Conservation (phyloP, 2,329 filamentous ascomycete genomes). For the Tothia fuscella region DNA sequence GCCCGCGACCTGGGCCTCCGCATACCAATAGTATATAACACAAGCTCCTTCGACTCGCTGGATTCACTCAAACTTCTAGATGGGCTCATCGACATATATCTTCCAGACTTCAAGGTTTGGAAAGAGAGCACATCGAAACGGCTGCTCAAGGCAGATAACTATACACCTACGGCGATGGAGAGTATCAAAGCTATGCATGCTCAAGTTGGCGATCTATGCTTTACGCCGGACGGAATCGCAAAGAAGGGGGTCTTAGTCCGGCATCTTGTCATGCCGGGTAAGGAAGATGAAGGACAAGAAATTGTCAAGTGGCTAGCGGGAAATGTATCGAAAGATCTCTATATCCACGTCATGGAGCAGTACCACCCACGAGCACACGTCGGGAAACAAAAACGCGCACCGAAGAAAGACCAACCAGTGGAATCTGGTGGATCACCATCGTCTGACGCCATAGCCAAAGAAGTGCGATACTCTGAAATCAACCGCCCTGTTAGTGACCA, state of each 20-base stretch:
- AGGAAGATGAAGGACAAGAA: slow-evolving; percentile 57
- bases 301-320: slow-evolving; percentile 68
- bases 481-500: slow-evolving; percentile 56
- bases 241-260: slow-evolving; percentile 64
- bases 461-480: slow-evolving; percentile 62
- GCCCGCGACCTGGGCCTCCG: slow-evolving; percentile 57
- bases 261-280: slow-evolving; percentile 76
- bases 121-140: slow-evolving; percentile 51
- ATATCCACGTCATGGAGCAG: slow-evolving; percentile 83
- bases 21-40: slow-evolving; percentile 75
- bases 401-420: slow-evolving; percentile 21
- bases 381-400: slow-evolving; percentile 46
- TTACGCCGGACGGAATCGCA: slow-evolving; percentile 69
- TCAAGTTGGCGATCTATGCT: slow-evolving; percentile 74
- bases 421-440: slow-evolving; percentile 20
- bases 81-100: slow-evolving; percentile 71
- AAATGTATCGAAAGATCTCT: slow-evolving; percentile 61
- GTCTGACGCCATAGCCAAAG: slow-evolving; percentile 22
- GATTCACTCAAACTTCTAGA: slow-evolving; percentile 62
- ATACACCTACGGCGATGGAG: slow-evolving; percentile 58
- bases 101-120: slow-evolving; percentile 87
- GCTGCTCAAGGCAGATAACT: slow-evolving; percentile 67
- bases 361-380: slow-evolving; percentile 73
- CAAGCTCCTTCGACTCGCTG: slow-evolving; percentile 66
- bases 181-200: slow-evolving; percentile 69